These are phyloP conservation scores for Luffa acutangula DNA, from an alignment of 306 rosid genomes.

Conservation along the genomic window DNA sequence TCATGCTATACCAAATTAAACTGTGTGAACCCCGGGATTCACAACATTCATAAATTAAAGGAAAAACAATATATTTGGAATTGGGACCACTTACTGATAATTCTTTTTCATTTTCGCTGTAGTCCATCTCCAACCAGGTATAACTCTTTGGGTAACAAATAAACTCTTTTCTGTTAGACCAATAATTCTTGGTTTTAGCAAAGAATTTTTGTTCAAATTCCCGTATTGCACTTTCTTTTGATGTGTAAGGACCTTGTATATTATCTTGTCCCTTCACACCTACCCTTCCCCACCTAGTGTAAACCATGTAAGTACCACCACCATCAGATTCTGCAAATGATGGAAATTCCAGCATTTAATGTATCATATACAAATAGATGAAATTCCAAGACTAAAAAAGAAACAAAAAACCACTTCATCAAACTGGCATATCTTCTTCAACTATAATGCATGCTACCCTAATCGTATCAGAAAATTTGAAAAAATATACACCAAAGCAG, in stretches of 20 bases:
- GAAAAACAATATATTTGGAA: constrained; percentile 13
- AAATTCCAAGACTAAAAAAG: background rate
- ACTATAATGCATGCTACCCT: background rate
- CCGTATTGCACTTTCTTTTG: constrained; percentile 36
- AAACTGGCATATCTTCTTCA: background rate
- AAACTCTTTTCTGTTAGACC: constrained; percentile 54
- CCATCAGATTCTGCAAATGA: constrained; percentile 64
- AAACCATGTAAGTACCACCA: constrained; percentile 64
- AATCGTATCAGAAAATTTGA: background rate
- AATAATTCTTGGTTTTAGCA: constrained; percentile 63
- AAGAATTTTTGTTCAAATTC: constrained; percentile 63
- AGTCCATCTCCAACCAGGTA: constrained; percentile 92
- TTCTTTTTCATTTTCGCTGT: constrained; percentile 41
- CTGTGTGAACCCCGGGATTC: background rate
- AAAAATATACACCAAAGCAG: background rate
- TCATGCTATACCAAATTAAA: background rate
- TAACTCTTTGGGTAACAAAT: constrained; percentile 48
- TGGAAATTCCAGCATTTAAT: constrained; percentile 1
- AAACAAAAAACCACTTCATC: background rate
- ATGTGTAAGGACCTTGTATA: constrained; percentile 51
- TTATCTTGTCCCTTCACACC: constrained; percentile 84
- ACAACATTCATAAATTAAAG: constrained; percentile 1
- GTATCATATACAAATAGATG: background rate
- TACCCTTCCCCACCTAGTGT: constrained; percentile 93
- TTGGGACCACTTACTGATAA: constrained; percentile 43